Evolutionary conservation across 257 asterid species (phyloP).

Genomic region (Marsdenia floribunda): DNA sequence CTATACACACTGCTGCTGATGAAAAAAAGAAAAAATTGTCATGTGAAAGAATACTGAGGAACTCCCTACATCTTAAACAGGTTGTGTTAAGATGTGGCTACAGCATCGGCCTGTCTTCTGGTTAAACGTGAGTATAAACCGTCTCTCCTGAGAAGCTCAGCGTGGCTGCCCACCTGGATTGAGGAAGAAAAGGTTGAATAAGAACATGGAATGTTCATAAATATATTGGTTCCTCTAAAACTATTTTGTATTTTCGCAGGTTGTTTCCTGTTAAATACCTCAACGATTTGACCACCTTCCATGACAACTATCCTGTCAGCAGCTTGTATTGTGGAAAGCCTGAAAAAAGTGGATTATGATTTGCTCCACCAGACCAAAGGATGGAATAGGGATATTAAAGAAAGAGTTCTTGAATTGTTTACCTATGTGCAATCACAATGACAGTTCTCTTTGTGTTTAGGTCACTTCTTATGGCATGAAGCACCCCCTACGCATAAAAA

Average conservation of each 20-base stretch:
- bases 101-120: constrained; percentile 77
- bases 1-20: background rate
- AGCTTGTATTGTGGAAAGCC: constrained; percentile 87
- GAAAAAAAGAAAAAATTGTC: background rate
- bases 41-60: constrained; percentile 4
- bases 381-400: background rate
- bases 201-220: background rate
- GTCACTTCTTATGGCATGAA: constrained; percentile 58
- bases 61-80: constrained; percentile 1
- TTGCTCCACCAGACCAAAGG: background rate
- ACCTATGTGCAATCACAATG: constrained; percentile 87
- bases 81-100: constrained; percentile 34
- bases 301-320: constrained; percentile 84
- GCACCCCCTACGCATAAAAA: constrained; percentile 50
- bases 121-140: constrained; percentile 80
- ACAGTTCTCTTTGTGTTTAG: constrained; percentile 59
- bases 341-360: constrained; percentile 30
- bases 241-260: background rate
- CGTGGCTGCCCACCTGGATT: constrained; percentile 75
- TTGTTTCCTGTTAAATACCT: constrained; percentile 38
- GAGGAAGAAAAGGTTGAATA: constrained; percentile 4
- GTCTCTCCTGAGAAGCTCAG: constrained; percentile 53
- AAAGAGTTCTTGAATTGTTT: background rate
- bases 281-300: constrained; percentile 79
- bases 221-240: background rate